These are phyloP conservation scores for Pelargonium fulgidum DNA, from an alignment of 441 rosid genomes.

Conservation along the genomic window DNA sequence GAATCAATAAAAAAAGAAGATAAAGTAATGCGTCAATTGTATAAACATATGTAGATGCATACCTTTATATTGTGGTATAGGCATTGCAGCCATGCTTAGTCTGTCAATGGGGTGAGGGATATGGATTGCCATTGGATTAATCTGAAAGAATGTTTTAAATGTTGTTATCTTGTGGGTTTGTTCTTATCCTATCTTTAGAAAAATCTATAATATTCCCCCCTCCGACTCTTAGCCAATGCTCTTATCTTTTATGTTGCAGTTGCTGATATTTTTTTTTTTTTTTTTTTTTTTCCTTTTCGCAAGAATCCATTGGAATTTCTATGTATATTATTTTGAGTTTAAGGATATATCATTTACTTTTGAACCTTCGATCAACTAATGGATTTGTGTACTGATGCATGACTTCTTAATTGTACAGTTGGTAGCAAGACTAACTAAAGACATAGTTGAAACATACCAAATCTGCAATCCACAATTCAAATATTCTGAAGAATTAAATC, in stretches of 20 bases:
- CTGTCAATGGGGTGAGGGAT: background rate
- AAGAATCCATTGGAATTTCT: conserved; percentile 9
- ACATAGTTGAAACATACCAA: conserved; percentile 84
- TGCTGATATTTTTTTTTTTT: conserved; percentile 1
- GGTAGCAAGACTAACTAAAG: conserved; percentile 80
- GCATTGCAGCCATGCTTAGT: background rate
- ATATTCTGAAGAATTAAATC: conserved; percentile 89
- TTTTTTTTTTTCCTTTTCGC: conserved; percentile 17
- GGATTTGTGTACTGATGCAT: conserved; percentile 29
- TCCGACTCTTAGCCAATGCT: background rate
- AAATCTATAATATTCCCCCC: conserved; percentile 1
- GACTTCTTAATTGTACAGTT: conserved; percentile 51
- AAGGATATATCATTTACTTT: conserved; percentile 3
- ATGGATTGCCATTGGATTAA: background rate
- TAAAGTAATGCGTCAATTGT: background rate
- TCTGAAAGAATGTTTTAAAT: background rate
- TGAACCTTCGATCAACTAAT: conserved; percentile 2
- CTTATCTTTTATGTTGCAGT: conserved; percentile 11
- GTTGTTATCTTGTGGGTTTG: conserved; percentile 8
- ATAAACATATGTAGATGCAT: background rate
- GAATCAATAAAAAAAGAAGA: background rate
- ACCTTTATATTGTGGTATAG: background rate
- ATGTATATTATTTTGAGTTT: conserved; percentile 9
- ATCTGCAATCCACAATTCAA: conserved; percentile 85
- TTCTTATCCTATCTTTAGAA: conserved; percentile 4